phyloP scores from a whole-genome alignment of 495 filamentous ascomycete genomes.

The Pyrenula aspistea region DNA sequence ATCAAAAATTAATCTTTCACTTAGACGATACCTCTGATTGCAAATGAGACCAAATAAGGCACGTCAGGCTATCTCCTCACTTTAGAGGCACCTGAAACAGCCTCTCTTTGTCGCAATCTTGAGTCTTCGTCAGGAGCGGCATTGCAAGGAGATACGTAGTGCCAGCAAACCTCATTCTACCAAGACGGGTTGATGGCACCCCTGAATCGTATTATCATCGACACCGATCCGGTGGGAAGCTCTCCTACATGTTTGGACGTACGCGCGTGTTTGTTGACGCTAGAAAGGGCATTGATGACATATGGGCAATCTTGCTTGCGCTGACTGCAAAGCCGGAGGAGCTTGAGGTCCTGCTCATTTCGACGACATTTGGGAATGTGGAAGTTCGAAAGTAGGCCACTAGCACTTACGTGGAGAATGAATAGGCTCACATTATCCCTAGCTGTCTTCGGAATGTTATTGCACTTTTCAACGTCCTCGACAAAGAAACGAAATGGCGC shows the following conservation, averaged over 20 bases:
- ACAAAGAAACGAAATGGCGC: conserved; percentile 81
- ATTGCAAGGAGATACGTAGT: too few relatives aligned
- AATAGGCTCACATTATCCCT: neutral
- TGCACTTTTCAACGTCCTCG: conserved; percentile 84
- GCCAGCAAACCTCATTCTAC: too few relatives aligned
- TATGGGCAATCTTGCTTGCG: conserved; percentile 75
- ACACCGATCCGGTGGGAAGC: conserved; percentile 67
- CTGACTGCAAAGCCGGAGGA: conserved; percentile 74
- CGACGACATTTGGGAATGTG: conserved; percentile 87
- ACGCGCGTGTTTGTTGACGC: conserved; percentile 1
- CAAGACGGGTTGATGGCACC: neutral
- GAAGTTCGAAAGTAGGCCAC: conserved; percentile 54
- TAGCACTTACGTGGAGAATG: neutral
- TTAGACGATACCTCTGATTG: too few relatives aligned
- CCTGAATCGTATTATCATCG: conserved; percentile 63
- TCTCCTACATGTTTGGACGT: neutral
- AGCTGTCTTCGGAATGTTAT: conserved; percentile 86
- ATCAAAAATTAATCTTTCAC: too few relatives aligned
- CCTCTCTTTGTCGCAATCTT: too few relatives aligned
- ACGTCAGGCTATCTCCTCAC: too few relatives aligned
- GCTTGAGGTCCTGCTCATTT: conserved; percentile 78
- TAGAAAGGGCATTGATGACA: conserved; percentile 74
- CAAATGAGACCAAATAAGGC: too few relatives aligned
- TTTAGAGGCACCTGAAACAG: too few relatives aligned
- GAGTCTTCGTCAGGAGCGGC: too few relatives aligned